These are phyloP conservation scores for Cyclostephanos tholiformis DNA, from an alignment of 108 stramenopile genomes.

Conservation along the genomic window DNA sequence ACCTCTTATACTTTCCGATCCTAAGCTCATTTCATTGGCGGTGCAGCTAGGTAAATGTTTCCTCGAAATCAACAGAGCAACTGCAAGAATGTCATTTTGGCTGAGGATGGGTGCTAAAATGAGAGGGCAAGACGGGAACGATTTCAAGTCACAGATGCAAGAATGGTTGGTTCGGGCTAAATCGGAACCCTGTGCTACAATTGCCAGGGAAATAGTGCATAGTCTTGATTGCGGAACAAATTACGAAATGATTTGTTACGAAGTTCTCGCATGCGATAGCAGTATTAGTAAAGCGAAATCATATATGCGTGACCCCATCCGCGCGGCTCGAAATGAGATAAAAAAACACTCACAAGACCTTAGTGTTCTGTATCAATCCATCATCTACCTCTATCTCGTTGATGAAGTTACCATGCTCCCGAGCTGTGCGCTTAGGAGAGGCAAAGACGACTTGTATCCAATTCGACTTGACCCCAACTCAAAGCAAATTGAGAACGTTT, in stretches of 20 bases:
- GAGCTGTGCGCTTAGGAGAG: conserved; percentile 18
- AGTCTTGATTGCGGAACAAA: conserved; percentile 32
- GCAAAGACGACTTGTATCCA: conserved; percentile 32
- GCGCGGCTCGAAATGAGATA: conserved; percentile 52
- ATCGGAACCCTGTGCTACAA: conserved; percentile 10
- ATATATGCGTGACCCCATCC: conserved; percentile 55
- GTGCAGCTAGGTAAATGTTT: conserved; percentile 39
- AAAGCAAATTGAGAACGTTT: conserved; percentile 35
- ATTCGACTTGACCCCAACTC: conserved; percentile 45
- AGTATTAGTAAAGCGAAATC: conserved; percentile 36
- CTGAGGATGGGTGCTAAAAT: conserved; percentile 47
- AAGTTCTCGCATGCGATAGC: conserved; percentile 35
- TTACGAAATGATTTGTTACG: conserved; percentile 35
- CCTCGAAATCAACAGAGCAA: conserved; percentile 46
- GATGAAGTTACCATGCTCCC: conserved; percentile 67
- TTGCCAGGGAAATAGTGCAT: conserved; percentile 35
- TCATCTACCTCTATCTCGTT: conserved; percentile 62
- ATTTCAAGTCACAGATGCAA: conserved; percentile 42
- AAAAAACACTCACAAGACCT: conserved; percentile 38
- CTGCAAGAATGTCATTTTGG: conserved; percentile 52
- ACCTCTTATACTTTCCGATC: conserved; percentile 2
- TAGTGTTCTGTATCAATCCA: conserved; percentile 38
- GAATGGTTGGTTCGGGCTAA: conserved; percentile 38
- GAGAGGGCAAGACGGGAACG: conserved; percentile 13
- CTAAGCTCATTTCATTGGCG: conserved; percentile 16